A percentile compares a stretch with the other conserved stretches of the same genome.
Evolutionary conservation across 1,139 yeast genomes (phyloP).

Genomic region (Keqinozyma sinolaborantium): DNA sequence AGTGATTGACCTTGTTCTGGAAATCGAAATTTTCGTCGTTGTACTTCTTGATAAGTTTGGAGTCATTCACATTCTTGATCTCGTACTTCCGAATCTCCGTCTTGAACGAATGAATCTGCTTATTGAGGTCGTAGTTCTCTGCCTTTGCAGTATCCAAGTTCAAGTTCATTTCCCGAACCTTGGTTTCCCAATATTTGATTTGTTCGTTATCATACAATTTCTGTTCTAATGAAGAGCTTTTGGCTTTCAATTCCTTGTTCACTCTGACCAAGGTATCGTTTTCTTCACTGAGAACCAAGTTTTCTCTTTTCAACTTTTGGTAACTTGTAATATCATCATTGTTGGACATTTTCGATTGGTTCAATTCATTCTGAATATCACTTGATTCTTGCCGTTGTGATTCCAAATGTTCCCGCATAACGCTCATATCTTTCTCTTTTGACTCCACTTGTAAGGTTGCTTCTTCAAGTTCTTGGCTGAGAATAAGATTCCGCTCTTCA

Average conservation of each 20-base stretch:
- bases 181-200: slow-evolving; percentile 43
- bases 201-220: slow-evolving; percentile 45
- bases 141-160: slow-evolving; percentile 29
- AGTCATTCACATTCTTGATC: slow-evolving; percentile 34
- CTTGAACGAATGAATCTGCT: slow-evolving; percentile 27
- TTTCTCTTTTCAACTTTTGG: slow-evolving; percentile 34
- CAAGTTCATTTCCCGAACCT: slow-evolving; percentile 26
- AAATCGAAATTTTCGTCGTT: slow-evolving; percentile 47
- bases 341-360: slow-evolving; percentile 30
- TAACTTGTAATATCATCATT: slow-evolving; percentile 32
- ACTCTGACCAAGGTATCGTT: slow-evolving; percentile 38
- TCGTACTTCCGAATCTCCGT: slow-evolving; percentile 34
- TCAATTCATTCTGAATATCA: slow-evolving; percentile 32
- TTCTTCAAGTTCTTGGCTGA: slow-evolving; percentile 43
- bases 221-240: slow-evolving; percentile 34
- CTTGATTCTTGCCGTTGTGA: slow-evolving; percentile 30
- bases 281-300: slow-evolving; percentile 38
- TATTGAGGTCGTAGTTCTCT: slow-evolving; percentile 29
- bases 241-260: slow-evolving; percentile 31
- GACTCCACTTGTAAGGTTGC: slow-evolving; percentile 32
- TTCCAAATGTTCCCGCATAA: slow-evolving; percentile 36
- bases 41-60: slow-evolving; percentile 36
- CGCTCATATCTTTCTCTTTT: slow-evolving; percentile 23
- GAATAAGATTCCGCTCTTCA: slow-evolving; percentile 41
- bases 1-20: slow-evolving; percentile 39